Evolutionary conservation across 208 protist genomes (phyloP).

Genomic region (Trypanosoma scelopori): DNA sequence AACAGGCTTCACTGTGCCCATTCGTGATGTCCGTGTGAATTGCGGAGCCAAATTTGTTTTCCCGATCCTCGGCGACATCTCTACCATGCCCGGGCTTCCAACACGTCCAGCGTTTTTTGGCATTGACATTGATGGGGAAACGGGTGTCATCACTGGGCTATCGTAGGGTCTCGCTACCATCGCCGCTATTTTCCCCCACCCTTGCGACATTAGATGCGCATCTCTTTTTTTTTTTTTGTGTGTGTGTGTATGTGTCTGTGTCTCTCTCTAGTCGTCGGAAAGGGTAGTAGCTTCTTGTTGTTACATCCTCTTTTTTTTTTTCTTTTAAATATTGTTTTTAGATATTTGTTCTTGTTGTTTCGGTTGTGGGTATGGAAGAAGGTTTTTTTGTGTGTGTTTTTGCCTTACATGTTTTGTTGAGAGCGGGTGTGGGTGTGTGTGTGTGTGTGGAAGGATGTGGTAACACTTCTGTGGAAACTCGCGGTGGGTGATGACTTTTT

Average conservation of each 20-base stretch:
- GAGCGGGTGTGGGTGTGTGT: too few relatives aligned
- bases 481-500: too few relatives aligned
- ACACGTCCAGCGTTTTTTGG: constrained; percentile 95
- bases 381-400: neutral
- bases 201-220: too few relatives aligned
- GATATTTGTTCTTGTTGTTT: too few relatives aligned
- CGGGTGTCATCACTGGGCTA: constrained; percentile 89
- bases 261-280: too few relatives aligned
- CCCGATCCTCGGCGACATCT: constrained; percentile 93
- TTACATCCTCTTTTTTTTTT: too few relatives aligned
- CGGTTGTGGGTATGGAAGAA: too few relatives aligned
- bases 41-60: constrained; percentile 96
- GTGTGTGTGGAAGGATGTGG: too few relatives aligned
- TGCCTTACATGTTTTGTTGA: too few relatives aligned
- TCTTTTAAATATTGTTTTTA: too few relatives aligned
- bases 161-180: constrained; percentile 68
- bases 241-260: neutral
- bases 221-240: neutral
- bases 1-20: constrained; percentile 89
- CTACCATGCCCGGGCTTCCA: constrained; percentile 94
- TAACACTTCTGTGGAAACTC: too few relatives aligned
- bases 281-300: too few relatives aligned
- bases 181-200: neutral
- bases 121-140: constrained; percentile 96
- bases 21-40: constrained; percentile 93